phyloP scores from a whole-genome alignment of 1,284 basidiomycete genomes.

The Heimioporus retisporus region DNA sequence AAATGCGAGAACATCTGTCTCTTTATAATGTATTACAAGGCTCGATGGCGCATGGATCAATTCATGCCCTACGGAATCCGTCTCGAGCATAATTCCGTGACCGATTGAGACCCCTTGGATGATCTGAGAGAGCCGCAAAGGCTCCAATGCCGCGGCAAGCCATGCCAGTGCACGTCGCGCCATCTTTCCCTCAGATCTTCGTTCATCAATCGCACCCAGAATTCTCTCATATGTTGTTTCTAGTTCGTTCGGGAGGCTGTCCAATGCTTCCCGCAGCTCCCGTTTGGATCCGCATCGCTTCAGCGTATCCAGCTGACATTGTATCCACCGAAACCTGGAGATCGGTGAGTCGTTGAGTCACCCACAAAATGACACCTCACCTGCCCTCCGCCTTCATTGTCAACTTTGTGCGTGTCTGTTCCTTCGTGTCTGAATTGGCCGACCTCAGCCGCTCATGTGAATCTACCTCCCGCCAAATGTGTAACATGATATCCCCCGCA shows the following conservation, averaged over 20 bases:
- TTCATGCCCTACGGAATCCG: too few relatives aligned
- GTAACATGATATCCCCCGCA: neutral
- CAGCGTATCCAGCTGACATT: slow-evolving; percentile 15
- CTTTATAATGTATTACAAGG: slow-evolving; percentile 7
- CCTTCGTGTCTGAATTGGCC: neutral
- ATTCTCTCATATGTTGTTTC: slow-evolving; percentile 7
- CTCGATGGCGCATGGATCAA: neutral
- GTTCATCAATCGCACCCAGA: neutral
- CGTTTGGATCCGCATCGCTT: slow-evolving; percentile 1
- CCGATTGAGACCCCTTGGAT: slow-evolving; percentile 3
- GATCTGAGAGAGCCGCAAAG: slow-evolving; percentile 6
- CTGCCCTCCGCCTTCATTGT: slow-evolving; percentile 7
- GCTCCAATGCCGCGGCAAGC: slow-evolving; percentile 8
- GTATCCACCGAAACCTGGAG: slow-evolving; percentile 14
- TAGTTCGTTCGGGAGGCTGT: neutral
- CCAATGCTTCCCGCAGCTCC: slow-evolving; percentile 1
- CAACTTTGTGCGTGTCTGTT: neutral
- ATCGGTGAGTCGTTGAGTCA: too few relatives aligned
- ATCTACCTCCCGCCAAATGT: slow-evolving; percentile 1
- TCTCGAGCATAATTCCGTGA: too few relatives aligned
- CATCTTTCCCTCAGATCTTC: neutral
- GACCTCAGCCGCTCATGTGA: slow-evolving; percentile 1
- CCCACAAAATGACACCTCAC: neutral
- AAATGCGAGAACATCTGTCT: neutral
- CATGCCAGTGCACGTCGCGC: slow-evolving; percentile 7